Conservation (phyloP, 2,329 filamentous ascomycete species). For the Colletotrichum karsti region DNA sequence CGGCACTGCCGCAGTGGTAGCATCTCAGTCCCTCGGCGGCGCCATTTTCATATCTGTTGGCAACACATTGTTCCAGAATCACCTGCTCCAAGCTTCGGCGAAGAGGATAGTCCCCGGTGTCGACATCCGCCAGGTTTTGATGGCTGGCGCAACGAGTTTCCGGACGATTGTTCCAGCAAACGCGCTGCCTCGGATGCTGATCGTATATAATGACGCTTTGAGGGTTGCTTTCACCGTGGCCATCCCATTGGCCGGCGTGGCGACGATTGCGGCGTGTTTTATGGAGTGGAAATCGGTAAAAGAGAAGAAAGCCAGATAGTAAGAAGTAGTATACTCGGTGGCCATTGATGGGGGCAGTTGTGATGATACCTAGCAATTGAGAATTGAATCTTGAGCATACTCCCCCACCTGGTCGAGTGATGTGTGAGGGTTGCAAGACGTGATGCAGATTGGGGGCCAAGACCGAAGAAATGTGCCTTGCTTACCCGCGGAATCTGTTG, state of each 20-base stretch:
- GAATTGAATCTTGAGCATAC: too few relatives aligned
- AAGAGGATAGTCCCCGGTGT: constrained; percentile 5
- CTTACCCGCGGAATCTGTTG: background rate
- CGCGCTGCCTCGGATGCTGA: constrained; percentile 58
- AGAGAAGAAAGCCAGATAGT: background rate
- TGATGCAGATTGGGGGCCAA: background rate
- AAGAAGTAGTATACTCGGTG: background rate
- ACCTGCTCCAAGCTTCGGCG: constrained; percentile 40
- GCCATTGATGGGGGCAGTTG: background rate
- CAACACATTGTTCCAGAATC: constrained; percentile 47
- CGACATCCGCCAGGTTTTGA: constrained; percentile 36
- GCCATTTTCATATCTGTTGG: constrained; percentile 53
- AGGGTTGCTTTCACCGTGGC: constrained; percentile 59
- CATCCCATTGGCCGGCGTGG: constrained; percentile 15
- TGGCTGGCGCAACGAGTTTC: constrained; percentile 59
- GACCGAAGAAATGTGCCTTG: background rate
- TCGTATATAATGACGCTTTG: constrained; percentile 67
- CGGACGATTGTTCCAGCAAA: constrained; percentile 53
- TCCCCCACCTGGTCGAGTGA: too few relatives aligned
- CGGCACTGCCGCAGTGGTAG: constrained; percentile 40
- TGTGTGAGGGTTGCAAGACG: too few relatives aligned
- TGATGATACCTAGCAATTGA: too few relatives aligned
- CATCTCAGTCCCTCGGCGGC: constrained; percentile 47
- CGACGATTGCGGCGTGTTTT: constrained; percentile 17
- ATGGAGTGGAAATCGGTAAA: constrained; percentile 24